Conservation (phyloP, 108 stramenopile genomes). For the Cyclotella cryptica region DNA sequence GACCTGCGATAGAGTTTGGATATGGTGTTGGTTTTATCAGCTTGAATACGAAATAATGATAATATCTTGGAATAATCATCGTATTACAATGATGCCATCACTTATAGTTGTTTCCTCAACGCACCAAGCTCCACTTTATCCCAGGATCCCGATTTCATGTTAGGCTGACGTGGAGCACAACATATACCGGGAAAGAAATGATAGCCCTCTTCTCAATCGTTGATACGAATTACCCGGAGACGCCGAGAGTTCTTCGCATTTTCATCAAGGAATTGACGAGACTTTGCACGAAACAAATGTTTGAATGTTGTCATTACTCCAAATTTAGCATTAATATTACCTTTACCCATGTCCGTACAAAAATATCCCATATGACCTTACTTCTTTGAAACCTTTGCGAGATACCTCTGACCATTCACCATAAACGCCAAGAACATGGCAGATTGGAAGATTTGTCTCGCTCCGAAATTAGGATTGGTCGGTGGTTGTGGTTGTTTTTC, state of each 20-base stretch:
- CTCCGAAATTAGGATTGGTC: constrained; percentile 12
- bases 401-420: constrained; percentile 50
- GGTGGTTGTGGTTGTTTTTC: constrained; percentile 1
- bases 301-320: not conserved
- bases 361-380: not conserved
- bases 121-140: no score
- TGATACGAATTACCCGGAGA: no score
- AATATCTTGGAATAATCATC: no score
- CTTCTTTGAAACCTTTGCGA: constrained; percentile 49
- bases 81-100: no score
- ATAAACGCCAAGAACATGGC: constrained; percentile 56
- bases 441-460: constrained; percentile 46
- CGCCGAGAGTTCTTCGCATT: no score
- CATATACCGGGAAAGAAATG: no score
- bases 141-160: no score
- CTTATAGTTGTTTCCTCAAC: no score
- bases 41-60: no score
- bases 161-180: no score
- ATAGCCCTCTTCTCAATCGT: no score
- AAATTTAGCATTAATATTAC: constrained; percentile 6
- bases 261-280: no score
- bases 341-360: not conserved
- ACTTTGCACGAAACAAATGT: not conserved
- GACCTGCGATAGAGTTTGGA: constrained; percentile 28
- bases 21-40: not conserved